Evolutionary conservation across 225 moss, liverwort and hornwort genomes (phyloP), one percentile per base, ranked within the genome.

Genomic region (Antitrichia curtipendula): DNA sequence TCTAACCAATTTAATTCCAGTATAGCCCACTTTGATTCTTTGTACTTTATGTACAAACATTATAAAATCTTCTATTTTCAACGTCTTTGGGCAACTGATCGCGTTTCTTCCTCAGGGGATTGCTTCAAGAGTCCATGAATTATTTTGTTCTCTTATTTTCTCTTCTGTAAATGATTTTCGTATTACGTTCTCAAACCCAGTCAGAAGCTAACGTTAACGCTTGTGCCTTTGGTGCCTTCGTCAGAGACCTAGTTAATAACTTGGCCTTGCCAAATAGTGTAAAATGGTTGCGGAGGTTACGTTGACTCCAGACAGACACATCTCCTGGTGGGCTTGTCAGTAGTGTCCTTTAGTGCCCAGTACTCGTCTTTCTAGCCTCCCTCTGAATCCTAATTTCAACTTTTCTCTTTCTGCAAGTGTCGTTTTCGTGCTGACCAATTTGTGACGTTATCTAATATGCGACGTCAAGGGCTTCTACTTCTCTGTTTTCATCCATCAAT

Each of bases 11-110:
- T 86, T 79, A 75, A 78, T 62, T 78, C 65, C 59, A 85, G 78
- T 75, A 41, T 54, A 75, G 79, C 63, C 79, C 87, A 87, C 61
- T 92, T 90, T 82, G 82, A 90, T 93, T 93, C 93, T 85, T 91
- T 93, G 91, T 93, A 89, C 91, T 90, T 88, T 90, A 90, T 90
- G 87, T 91, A 91, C 92, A 89, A 89, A 82, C 81, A 86, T 56
- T 91, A 90, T 82, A 88, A 92, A 93, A 78, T 85, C 86, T 54
- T 86, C 86, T 86, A 82, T 85, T 90, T 90, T 84, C 82, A 77
- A 80, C 86, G 7, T 32, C 64, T 38, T 60, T 16, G 50, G 50
- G 45, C 24, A 34, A 70, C 59, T 45, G 75, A 80, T 66, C 32
- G 49, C 66, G 86, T 66, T 84, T 76, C 52, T 84, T 78, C 59